Conservation (phyloP, 2,329 filamentous ascomycete genomes). For the Aspergillus fumigatiaffinis region DNA sequence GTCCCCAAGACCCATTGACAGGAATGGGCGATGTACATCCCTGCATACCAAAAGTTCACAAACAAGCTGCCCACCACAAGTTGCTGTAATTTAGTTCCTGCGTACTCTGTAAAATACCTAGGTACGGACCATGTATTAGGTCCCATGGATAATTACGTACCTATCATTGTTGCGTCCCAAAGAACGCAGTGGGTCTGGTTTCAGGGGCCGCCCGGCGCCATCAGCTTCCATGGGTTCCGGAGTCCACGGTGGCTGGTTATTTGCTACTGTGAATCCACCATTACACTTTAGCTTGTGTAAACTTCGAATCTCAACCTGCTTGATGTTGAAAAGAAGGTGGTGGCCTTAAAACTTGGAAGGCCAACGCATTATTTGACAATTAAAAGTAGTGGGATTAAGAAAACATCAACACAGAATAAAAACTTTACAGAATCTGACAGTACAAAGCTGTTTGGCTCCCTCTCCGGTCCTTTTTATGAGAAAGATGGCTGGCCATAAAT, state of each 20-base stretch:
- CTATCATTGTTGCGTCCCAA: conserved; percentile 9
- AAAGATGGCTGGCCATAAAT: neutral
- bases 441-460: neutral
- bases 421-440: neutral
- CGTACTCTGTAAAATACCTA: neutral
- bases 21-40: conserved; percentile 22
- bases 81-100: conserved; percentile 11
- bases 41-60: conserved; percentile 24
- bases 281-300: neutral
- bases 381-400: neutral
- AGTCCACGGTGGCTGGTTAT: neutral
- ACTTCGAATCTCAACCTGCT: neutral
- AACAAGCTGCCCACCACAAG: conserved; percentile 5
- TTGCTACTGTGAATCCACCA: neutral
- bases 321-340: neutral
- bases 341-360: neutral
- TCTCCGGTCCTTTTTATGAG: neutral
- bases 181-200: conserved; percentile 21
- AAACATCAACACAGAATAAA: neutral
- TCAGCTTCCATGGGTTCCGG: conserved; percentile 5
- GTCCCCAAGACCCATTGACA: conserved; percentile 22
- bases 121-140: conserved; percentile 8
- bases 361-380: neutral
- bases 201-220: conserved; percentile 27
- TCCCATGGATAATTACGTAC: conserved; percentile 12